These are phyloP conservation scores for Sclerotinia minor DNA, from an alignment of 2,329 filamentous ascomycete genomes.

Conservation along the genomic window DNA sequence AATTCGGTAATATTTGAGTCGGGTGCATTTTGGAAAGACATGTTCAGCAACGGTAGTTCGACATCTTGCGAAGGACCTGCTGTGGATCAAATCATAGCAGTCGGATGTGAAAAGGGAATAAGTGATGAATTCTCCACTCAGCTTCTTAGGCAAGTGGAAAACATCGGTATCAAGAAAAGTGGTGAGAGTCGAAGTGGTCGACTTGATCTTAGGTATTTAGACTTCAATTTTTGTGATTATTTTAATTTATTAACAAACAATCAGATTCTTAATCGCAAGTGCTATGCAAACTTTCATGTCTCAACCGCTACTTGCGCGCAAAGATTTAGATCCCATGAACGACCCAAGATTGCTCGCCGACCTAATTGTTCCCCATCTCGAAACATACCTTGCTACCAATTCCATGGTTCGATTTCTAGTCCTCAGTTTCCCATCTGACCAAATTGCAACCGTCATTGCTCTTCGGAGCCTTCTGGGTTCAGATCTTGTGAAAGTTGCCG, in stretches of 20 bases:
- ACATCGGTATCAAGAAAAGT: slow-evolving; percentile 52
- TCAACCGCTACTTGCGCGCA: slow-evolving; percentile 51
- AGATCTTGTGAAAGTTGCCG: slow-evolving; percentile 59
- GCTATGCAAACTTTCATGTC: slow-evolving; percentile 58
- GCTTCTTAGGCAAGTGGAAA: slow-evolving; percentile 55
- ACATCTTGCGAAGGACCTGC: slow-evolving; percentile 36
- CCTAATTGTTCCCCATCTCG: slow-evolving; percentile 60
- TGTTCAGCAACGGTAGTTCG: slow-evolving; percentile 34
- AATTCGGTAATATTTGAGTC: slow-evolving; percentile 52
- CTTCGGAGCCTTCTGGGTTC: slow-evolving; percentile 58
- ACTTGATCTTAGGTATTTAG: slow-evolving; percentile 57
- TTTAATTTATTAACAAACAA: slow-evolving; percentile 7
- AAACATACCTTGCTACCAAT: slow-evolving; percentile 58
- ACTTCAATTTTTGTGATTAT: slow-evolving; percentile 19
- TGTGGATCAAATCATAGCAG: slow-evolving; percentile 59
- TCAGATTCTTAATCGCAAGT: slow-evolving; percentile 59
- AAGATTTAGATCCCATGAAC: slow-evolving; percentile 54
- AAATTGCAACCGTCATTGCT: slow-evolving; percentile 57
- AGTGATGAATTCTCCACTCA: slow-evolving; percentile 51
- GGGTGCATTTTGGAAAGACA: slow-evolving; percentile 43
- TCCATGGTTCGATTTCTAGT: slow-evolving; percentile 56
- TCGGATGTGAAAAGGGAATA: slow-evolving; percentile 58
- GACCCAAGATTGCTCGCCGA: slow-evolving; percentile 57
- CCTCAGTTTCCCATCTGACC: slow-evolving; percentile 58
- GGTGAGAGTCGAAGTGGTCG: slow-evolving; percentile 55